Percentiles rank a stretch among this genome's conserved stretches.
Conservation (phyloP, 2,329 filamentous ascomycete genomes). For the Tolypocladium guangdongense region DNA sequence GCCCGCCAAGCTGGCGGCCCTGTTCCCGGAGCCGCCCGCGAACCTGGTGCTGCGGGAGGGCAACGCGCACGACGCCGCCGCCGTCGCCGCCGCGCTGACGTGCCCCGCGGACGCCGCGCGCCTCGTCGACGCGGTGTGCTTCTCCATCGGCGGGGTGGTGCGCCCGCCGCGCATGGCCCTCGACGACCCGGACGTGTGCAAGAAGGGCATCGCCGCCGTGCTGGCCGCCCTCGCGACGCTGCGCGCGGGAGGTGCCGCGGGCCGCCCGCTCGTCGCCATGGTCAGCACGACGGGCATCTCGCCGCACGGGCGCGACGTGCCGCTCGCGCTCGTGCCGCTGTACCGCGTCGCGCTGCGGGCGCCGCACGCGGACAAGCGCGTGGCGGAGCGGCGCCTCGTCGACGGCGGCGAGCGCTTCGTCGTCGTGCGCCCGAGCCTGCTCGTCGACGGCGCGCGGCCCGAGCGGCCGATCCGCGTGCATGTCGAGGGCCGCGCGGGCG, state of each 20-base stretch:
- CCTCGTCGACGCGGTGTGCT: conserved; percentile 27
- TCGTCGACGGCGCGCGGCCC: conserved; percentile 15
- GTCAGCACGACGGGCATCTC: conserved; percentile 32
- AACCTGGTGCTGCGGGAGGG: conserved; percentile 27
- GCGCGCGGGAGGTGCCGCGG: conserved; percentile 10
- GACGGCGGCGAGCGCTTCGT: conserved; percentile 21
- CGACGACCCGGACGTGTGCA: conserved; percentile 29
- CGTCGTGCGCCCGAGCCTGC: conserved; percentile 26
- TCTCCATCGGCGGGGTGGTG: conserved; percentile 24
- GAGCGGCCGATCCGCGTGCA: conserved; percentile 15
- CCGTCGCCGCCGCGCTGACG: conserved; percentile 22
- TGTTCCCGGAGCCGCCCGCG: conserved; percentile 16
- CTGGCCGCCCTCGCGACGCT: conserved; percentile 19
- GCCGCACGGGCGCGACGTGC: conserved; percentile 15
- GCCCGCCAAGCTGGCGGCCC: conserved; percentile 25
- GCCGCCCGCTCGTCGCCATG: conserved; percentile 23
- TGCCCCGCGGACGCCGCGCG: conserved; percentile 11
- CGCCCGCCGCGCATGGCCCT: conserved; percentile 14
- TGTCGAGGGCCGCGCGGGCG: conserved; percentile 20
- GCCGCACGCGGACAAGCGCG: conserved; percentile 36
- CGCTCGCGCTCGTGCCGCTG: conserved; percentile 29
- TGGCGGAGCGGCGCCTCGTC: conserved; percentile 28
- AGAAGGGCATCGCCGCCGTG: conserved; percentile 23
- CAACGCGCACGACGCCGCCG: conserved; percentile 22
- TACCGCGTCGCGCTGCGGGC: conserved; percentile 29